phyloP scores from a whole-genome alignment of 2,329 filamentous ascomycete genomes.

The Aspergillus fijiensis region DNA sequence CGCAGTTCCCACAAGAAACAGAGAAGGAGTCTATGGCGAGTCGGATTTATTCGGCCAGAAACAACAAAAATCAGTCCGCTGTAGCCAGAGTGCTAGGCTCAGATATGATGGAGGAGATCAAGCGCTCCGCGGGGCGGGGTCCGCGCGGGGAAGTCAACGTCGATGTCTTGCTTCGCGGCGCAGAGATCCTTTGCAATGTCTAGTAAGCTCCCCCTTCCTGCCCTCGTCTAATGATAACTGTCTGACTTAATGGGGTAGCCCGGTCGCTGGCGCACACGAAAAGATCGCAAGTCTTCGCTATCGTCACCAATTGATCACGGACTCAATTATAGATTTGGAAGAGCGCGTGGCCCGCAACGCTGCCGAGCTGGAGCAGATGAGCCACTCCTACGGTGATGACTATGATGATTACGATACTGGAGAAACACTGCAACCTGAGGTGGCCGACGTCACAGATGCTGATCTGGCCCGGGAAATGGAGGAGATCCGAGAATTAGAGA shows the following conservation, averaged over 20 bases:
- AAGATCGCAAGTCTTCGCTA: conserved; percentile 70
- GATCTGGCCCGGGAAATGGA: conserved; percentile 50
- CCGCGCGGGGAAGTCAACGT: conserved; percentile 74
- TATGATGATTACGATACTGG: conserved; percentile 56
- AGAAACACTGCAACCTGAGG: conserved; percentile 23
- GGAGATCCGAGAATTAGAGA: conserved; percentile 62
- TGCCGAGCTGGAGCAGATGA: conserved; percentile 70
- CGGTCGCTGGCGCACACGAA: conserved; percentile 74
- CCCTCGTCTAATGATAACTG: neutral
- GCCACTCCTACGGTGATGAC: conserved; percentile 56
- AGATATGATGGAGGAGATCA: conserved; percentile 80
- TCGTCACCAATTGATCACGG: conserved; percentile 68
- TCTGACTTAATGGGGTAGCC: conserved; percentile 44
- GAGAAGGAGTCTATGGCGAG: conserved; percentile 46
- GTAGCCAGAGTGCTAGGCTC: conserved; percentile 86
- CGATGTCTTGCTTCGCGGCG: conserved; percentile 77
- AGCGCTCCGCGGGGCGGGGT: conserved; percentile 54
- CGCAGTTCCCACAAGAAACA: conserved; percentile 46
- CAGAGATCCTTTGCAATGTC: conserved; percentile 84
- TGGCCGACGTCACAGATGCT: conserved; percentile 39
- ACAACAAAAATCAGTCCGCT: conserved; percentile 71
- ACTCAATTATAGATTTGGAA: conserved; percentile 79
- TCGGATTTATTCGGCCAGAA: conserved; percentile 50
- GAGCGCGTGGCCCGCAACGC: conserved; percentile 73
- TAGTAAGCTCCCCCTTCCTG: conserved; percentile 56